These are phyloP conservation scores for Leccinum holopus DNA, from an alignment of 1,284 basidiomycete species.

Conservation along the genomic window DNA sequence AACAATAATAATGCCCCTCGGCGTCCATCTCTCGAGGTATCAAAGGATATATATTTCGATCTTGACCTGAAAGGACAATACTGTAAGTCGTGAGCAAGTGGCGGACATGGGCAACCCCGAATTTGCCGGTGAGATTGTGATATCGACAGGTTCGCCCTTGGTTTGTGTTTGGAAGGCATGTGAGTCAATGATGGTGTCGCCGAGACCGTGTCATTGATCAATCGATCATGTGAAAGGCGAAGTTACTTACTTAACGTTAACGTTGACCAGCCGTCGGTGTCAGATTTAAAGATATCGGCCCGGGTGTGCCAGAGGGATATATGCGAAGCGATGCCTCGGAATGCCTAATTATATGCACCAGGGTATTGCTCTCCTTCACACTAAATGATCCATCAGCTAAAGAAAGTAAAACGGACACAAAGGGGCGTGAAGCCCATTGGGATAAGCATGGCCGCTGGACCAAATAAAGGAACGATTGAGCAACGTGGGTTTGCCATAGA, in stretches of 20 bases:
- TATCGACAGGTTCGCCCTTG: constrained; percentile 12
- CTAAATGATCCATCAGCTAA: constrained; percentile 27
- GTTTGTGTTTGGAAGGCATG: constrained; percentile 5
- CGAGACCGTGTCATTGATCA: constrained; percentile 17
- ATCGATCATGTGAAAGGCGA: constrained; percentile 24
- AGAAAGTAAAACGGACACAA: constrained; percentile 10
- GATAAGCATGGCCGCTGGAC: too few relatives aligned
- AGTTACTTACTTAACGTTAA: neutral
- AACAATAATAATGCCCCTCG: constrained; percentile 25
- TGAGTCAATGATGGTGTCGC: constrained; percentile 14
- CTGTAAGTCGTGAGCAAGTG: constrained; percentile 11
- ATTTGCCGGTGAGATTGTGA: constrained; percentile 14
- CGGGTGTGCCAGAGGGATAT: neutral
- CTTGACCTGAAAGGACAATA: constrained; percentile 18
- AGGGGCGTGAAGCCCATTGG: too few relatives aligned
- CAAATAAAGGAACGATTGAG: too few relatives aligned
- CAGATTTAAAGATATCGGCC: neutral
- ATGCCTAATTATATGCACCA: constrained; percentile 18
- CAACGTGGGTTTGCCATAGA: too few relatives aligned
- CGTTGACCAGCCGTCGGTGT: constrained; percentile 3
- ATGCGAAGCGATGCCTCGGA: constrained; percentile 10
- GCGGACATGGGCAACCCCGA: constrained; percentile 11
- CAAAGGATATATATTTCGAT: constrained; percentile 1
- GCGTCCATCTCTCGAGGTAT: constrained; percentile 20
- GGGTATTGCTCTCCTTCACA: constrained; percentile 16